Evolutionary conservation across 192 early-diverging fungal genomes (phyloP).

Genomic region (Lunasporangiospora selenospora): DNA sequence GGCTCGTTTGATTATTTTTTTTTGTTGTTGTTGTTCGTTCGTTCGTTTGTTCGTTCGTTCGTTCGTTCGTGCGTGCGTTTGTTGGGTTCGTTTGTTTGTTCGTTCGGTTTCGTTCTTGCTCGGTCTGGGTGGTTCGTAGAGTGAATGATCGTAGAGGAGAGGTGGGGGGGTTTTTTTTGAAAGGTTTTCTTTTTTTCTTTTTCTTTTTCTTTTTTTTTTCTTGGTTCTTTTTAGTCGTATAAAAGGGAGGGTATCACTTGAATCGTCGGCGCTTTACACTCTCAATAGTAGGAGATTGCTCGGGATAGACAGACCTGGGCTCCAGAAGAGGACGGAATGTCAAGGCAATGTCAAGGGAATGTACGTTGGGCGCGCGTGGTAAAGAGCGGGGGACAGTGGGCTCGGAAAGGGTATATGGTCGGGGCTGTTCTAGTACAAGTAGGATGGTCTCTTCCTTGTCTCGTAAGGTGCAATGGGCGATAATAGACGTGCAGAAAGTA

Average conservation of each 20-base stretch:
- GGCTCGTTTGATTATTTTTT: constrained; percentile 4
- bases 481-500: constrained; percentile 1
- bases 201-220: neutral
- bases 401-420: constrained; percentile 39
- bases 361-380: neutral
- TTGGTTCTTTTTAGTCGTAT: neutral
- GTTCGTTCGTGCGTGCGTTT: neutral
- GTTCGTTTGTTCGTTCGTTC: neutral
- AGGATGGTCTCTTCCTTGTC: no score
- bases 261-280: neutral
- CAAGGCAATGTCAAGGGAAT: neutral
- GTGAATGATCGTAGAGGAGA: neutral
- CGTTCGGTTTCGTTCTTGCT: no score
- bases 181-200: neutral
- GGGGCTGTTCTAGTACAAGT: no score
- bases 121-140: no score
- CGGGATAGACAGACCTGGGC: neutral
- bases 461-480: no score
- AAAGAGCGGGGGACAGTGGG: neutral
- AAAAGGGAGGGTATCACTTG: neutral
- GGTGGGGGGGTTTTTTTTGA: neutral
- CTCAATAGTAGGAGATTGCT: neutral
- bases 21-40: neutral
- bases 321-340: neutral
- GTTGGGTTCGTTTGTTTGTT: no score